Evolutionary conservation across 2,329 filamentous ascomycete genomes (phyloP).

Genomic region (Colletotrichum abscissum): DNA sequence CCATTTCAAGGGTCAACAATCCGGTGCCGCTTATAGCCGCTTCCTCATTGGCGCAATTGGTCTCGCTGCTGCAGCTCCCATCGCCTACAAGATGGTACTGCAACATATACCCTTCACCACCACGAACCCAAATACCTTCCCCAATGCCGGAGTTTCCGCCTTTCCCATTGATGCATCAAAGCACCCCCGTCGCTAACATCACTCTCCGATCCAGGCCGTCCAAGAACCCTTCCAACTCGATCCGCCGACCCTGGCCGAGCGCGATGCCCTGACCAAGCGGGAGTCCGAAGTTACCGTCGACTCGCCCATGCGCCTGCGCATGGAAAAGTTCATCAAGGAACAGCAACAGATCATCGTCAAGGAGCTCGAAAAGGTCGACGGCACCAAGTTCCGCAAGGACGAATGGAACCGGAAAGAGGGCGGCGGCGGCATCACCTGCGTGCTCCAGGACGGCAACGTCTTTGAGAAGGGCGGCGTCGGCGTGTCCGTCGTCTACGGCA

Average conservation of each 20-base stretch:
- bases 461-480: conserved; percentile 99
- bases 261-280: conserved; percentile 83
- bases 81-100: conserved; percentile 70
- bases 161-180: conserved; percentile 4
- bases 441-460: conserved; percentile 94
- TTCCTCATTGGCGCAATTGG: conserved; percentile 50
- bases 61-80: conserved; percentile 61
- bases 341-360: conserved; percentile 90
- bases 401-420: conserved; percentile 89
- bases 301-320: conserved; percentile 96
- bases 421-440: conserved; percentile 93
- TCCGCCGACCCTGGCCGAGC: conserved; percentile 80
- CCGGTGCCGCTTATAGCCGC: conserved; percentile 22
- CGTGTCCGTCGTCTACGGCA: conserved; percentile 94
- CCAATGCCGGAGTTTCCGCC: conserved; percentile 5
- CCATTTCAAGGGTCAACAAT: conserved; percentile 27
- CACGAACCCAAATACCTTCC: conserved; percentile 9
- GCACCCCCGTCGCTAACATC: conserved; percentile 30
- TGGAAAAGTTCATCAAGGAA: conserved; percentile 96
- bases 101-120: conserved; percentile 10
- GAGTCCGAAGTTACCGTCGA: conserved; percentile 78
- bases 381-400: conserved; percentile 83
- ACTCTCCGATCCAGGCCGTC: conserved; percentile 48
- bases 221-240: conserved; percentile 64
- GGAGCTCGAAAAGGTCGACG: conserved; percentile 86